These are phyloP conservation scores for Mycena haematopus DNA, from an alignment of 768 basidiomycete genomes.

Conservation along the genomic window DNA sequence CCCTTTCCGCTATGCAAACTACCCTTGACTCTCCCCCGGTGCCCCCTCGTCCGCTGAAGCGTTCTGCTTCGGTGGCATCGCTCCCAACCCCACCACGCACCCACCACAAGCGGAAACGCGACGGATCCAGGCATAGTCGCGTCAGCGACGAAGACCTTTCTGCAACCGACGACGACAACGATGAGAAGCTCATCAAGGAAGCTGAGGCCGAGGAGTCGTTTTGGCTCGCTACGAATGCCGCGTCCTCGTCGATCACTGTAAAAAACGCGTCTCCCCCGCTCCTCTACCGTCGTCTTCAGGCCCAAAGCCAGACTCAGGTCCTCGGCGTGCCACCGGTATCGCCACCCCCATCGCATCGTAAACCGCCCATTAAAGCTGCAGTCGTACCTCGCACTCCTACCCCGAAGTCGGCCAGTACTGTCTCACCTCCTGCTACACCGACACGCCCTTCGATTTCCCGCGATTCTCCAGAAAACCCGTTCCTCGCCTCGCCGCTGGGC, in stretches of 20 bases:
- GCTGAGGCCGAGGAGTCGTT: constrained; percentile 60
- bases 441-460: constrained; percentile 44
- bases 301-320: constrained; percentile 13
- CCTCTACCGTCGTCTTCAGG: constrained; percentile 45
- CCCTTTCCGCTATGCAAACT: constrained; percentile 9
- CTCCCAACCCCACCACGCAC: constrained; percentile 74
- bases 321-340: constrained; percentile 56
- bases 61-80: constrained; percentile 67
- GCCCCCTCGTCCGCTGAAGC: constrained; percentile 54
- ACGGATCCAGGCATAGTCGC: constrained; percentile 53
- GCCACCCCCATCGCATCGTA: constrained; percentile 70
- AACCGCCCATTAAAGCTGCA: constrained; percentile 32
- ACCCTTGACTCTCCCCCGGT: constrained; percentile 46
- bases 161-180: constrained; percentile 44
- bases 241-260: constrained; percentile 14
- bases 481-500: constrained; percentile 53
- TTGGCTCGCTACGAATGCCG: constrained; percentile 41
- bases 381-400: constrained; percentile 12
- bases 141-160: constrained; percentile 43
- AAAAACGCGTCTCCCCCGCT: constrained; percentile 35
- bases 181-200: constrained; percentile 34
- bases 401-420: constrained; percentile 31
- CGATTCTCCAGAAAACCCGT: constrained; percentile 77
- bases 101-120: constrained; percentile 54
- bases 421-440: constrained; percentile 49